Base-by-base conservation (phyloP, 805 yeast genomes). In the Candida jianshihensis region DNA sequence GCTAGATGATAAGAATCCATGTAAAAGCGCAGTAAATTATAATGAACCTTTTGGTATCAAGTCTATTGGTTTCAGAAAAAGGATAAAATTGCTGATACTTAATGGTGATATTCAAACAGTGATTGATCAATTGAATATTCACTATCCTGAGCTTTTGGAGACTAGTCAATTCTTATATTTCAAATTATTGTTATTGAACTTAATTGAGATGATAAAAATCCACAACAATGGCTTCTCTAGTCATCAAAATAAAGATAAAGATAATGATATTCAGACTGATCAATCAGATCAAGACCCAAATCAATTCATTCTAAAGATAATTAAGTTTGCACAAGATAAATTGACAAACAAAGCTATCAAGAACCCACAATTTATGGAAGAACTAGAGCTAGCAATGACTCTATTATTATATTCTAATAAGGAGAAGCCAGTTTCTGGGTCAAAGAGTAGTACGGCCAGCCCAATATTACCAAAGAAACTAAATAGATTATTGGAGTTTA, bases 311-410 rank as follows among this genome's bases (percentile, higher is more conserved):
- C 57, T 71, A 37, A 64, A 59, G 13, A 68, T 81, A 4, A 67
- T 82, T 16, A 53, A 60, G 8, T 81, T 81, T 57, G 79, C 83
- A 8, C 68, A 78, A 41, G 72, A 69, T 16, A 78, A 78, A 49
- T 56, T 84, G 43, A 73, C 85, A 5, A 65, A 66, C 42, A 75
- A 80, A 40, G 81, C 79, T 1, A 66, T 81, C 3, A 68, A 71
- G 34, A 78, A 78, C 32, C 63, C 63, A 43, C 64, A 64, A 38
- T 75, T 81, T 41, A 67, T 87, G 58, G 72, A 73, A 37, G 90
- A 85, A 44, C 60, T 88, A 42, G 96, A 89, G 53, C 64, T 79
- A 30, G 78, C 94, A 3, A 84, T 88, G 92, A 86, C 95, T 17
- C 64, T 88, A 41, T 60, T 88, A 26, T 75, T 76, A 26, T 71